A percentile compares a stretch with the other conserved stretches of the same genome.
Evolutionary conservation across 1,284 basidiomycete genomes (phyloP).

Genomic region (Pseudozyma thailandica): DNA sequence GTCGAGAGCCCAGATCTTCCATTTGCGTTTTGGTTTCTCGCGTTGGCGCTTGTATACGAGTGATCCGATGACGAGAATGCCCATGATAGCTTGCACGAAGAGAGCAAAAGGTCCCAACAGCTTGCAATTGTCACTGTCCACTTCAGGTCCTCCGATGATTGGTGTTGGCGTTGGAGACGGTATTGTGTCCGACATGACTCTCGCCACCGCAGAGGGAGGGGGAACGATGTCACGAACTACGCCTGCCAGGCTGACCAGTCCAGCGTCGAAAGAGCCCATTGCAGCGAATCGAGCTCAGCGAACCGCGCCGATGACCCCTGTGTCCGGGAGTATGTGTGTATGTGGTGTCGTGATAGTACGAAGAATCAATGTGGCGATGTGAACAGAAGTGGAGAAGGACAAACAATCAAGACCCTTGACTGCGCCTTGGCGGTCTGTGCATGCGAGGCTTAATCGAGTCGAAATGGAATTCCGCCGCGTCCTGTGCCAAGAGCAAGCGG

Average conservation of each 20-base stretch:
- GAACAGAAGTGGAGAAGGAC: neutral
- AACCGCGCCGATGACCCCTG: neutral
- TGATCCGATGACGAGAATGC: constrained; percentile 82
- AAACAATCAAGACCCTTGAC: neutral
- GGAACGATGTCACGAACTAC: constrained; percentile 13
- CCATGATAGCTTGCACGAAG: constrained; percentile 82
- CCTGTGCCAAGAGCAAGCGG: no score
- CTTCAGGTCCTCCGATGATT: constrained; percentile 39
- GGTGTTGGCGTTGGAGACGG: constrained; percentile 21
- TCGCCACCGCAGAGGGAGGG: constrained; percentile 11
- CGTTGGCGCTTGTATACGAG: constrained; percentile 88
- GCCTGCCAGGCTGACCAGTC: constrained; percentile 10
- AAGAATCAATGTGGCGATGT: neutral
- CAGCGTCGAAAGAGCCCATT: constrained; percentile 15
- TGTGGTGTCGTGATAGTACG: no score
- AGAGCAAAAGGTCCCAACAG: constrained; percentile 60
- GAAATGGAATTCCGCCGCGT: neutral
- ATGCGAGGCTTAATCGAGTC: constrained; percentile 1
- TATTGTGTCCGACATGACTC: constrained; percentile 4
- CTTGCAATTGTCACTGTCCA: constrained; percentile 57
- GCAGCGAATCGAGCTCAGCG: constrained; percentile 1
- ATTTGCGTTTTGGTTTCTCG: constrained; percentile 84
- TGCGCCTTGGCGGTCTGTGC: constrained; percentile 14
- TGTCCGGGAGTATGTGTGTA: no score
- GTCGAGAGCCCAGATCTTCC: constrained; percentile 82